These are phyloP conservation scores for Tolypocladium nubicola DNA, from an alignment of 2,329 filamentous ascomycete genomes.

Conservation along the genomic window DNA sequence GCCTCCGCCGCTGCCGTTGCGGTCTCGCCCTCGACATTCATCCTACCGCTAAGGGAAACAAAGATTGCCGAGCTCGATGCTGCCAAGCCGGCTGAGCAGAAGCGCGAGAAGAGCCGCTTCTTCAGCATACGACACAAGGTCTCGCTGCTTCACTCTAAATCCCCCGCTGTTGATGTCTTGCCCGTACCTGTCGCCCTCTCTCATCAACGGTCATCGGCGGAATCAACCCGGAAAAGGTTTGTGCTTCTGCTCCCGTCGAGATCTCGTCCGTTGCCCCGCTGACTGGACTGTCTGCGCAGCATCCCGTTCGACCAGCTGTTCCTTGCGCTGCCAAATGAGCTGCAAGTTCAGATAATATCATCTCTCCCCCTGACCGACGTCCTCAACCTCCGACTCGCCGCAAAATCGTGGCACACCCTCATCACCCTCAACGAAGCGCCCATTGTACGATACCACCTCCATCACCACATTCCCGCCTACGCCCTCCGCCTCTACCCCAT, in stretches of 20 bases:
- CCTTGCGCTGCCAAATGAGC: slow-evolving; percentile 45
- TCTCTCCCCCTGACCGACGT: slow-evolving; percentile 50
- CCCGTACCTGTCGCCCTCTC: slow-evolving; percentile 5
- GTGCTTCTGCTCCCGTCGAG: neutral
- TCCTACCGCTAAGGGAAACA: slow-evolving; percentile 36
- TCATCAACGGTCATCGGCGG: slow-evolving; percentile 11
- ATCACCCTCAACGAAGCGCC: slow-evolving; percentile 49
- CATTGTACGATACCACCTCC: slow-evolving; percentile 50
- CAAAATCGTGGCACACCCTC: slow-evolving; percentile 47
- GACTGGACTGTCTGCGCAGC: slow-evolving; percentile 16
- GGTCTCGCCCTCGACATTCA: slow-evolving; percentile 30
- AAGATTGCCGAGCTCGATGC: slow-evolving; percentile 20
- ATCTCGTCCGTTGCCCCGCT: slow-evolving; percentile 2
- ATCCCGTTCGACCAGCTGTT: slow-evolving; percentile 47
- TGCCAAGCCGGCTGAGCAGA: slow-evolving; percentile 19
- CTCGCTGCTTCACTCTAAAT: slow-evolving; percentile 23
- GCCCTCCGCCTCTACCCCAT: slow-evolving; percentile 48
- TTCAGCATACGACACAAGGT: slow-evolving; percentile 29
- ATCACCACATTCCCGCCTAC: slow-evolving; percentile 49
- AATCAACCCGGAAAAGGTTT: slow-evolving; percentile 22
- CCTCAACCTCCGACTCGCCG: slow-evolving; percentile 47
- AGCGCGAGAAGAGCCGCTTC: slow-evolving; percentile 32
- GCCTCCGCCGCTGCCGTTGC: slow-evolving; percentile 12
- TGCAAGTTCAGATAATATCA: slow-evolving; percentile 53
- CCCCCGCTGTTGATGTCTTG: slow-evolving; percentile 10